phyloP scores from a whole-genome alignment of 176 grass and related monocot species.

The Alopecurus myosuroides region DNA sequence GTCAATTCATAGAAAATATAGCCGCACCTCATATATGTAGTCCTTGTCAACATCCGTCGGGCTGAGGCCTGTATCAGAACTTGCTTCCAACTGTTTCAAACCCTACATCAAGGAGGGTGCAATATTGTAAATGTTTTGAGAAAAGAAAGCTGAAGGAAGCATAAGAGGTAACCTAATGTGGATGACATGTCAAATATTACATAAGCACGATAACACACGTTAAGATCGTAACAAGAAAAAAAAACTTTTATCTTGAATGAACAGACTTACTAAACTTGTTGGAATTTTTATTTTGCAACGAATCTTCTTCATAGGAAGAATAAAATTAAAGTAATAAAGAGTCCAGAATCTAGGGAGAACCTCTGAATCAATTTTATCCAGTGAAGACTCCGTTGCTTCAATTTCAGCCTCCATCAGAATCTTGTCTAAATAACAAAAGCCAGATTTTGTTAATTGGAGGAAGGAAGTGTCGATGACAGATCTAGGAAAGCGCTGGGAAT shows the following conservation, averaged over 20 bases:
- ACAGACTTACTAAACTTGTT: not conserved
- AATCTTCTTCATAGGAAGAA: not conserved
- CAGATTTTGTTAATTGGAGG: not conserved
- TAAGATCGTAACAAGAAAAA: not conserved
- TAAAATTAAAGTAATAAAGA: not conserved
- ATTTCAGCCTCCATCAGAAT: constrained; percentile 51
- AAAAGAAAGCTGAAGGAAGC: not conserved
- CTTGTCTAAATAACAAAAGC: constrained; percentile 34
- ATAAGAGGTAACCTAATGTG: not conserved
- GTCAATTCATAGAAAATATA: not conserved
- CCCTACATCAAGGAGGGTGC: constrained; percentile 17
- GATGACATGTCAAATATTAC: constrained; percentile 2
- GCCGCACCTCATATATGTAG: constrained; percentile 49
- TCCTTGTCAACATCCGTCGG: constrained; percentile 15
- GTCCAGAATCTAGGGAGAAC: constrained; percentile 21
- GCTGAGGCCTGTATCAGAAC: constrained; percentile 15
- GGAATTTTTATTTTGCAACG: not conserved
- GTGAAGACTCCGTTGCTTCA: constrained; percentile 53
- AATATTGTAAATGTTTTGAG: constrained; percentile 15
- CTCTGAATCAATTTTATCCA: constrained; percentile 39
- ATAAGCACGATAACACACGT: not conserved
- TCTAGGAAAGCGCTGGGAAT: not conserved
- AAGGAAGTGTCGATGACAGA: not conserved
- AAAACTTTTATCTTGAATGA: not conserved
- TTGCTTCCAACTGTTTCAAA: constrained; percentile 20